These are phyloP conservation scores for Talaromyces borbonicus DNA, from an alignment of 495 filamentous ascomycete genomes.

Conservation along the genomic window DNA sequence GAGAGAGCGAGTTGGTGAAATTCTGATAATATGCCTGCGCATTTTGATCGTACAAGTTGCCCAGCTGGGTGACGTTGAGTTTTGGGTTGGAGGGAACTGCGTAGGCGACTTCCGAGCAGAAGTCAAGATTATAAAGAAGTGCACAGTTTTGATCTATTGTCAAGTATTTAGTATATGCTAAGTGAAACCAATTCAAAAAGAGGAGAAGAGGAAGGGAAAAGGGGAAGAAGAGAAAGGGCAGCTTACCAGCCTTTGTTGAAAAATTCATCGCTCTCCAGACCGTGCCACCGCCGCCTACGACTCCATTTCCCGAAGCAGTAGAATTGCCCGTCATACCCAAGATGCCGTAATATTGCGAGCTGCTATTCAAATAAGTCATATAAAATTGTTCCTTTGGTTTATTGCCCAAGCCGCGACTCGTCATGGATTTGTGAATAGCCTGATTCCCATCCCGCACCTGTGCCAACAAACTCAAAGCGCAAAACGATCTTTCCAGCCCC, in stretches of 20 bases:
- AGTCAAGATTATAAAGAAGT: slow-evolving; percentile 69
- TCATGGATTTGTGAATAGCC: slow-evolving; percentile 54
- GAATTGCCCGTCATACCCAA: slow-evolving; percentile 54
- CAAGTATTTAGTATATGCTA: slow-evolving; percentile 17
- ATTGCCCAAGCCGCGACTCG: slow-evolving; percentile 46
- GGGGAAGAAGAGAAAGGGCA: neutral
- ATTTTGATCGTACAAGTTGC: slow-evolving; percentile 58
- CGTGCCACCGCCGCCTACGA: slow-evolving; percentile 55
- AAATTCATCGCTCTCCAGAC: slow-evolving; percentile 61
- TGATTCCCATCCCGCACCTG: slow-evolving; percentile 47
- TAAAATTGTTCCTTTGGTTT: slow-evolving; percentile 80
- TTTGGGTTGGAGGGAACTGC: slow-evolving; percentile 72
- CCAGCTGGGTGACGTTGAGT: slow-evolving; percentile 36
- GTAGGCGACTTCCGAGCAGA: slow-evolving; percentile 82
- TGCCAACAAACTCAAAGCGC: slow-evolving; percentile 54
- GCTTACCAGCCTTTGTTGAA: slow-evolving; percentile 66
- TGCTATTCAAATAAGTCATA: slow-evolving; percentile 58
- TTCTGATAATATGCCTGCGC: slow-evolving; percentile 52
- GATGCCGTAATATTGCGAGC: slow-evolving; percentile 58
- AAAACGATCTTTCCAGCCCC: slow-evolving; percentile 67
- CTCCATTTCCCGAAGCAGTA: slow-evolving; percentile 35
- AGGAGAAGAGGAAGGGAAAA: neutral
- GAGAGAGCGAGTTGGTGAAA: slow-evolving; percentile 72
- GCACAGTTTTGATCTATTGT: slow-evolving; percentile 62
- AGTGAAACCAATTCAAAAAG: neutral